Percentiles rank a stretch among this genome's conserved stretches.
These are phyloP conservation scores for Tolypocladium tropicale DNA, from an alignment of 2,329 filamentous ascomycete genomes.

Conservation along the genomic window DNA sequence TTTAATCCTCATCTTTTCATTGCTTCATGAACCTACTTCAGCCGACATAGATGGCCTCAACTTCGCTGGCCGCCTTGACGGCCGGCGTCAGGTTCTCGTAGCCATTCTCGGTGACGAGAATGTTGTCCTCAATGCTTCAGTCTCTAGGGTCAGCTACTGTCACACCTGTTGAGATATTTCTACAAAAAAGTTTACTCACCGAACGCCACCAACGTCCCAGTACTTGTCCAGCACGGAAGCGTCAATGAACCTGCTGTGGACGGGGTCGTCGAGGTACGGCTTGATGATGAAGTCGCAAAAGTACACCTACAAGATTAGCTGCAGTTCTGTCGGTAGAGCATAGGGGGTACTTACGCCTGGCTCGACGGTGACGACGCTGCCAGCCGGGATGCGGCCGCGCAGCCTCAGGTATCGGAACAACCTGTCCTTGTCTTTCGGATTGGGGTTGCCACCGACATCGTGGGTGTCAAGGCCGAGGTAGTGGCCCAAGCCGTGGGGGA, in stretches of 20 bases:
- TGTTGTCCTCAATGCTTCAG: slow-evolving; percentile 54
- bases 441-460: slow-evolving; percentile 69
- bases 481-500: slow-evolving; percentile 85
- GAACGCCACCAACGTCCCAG: slow-evolving; percentile 71
- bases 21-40: not conserved
- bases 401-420: slow-evolving; percentile 85
- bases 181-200: slow-evolving; percentile 28
- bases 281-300: slow-evolving; percentile 86
- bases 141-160: not conserved
- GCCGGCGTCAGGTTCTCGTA: slow-evolving; percentile 65
- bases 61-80: slow-evolving; percentile 54
- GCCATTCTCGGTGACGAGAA: slow-evolving; percentile 59
- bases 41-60: slow-evolving; percentile 31
- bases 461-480: slow-evolving; percentile 91
- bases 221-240: slow-evolving; percentile 62
- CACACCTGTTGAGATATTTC: not conserved
- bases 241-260: slow-evolving; percentile 69
- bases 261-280: slow-evolving; percentile 63
- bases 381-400: slow-evolving; percentile 61
- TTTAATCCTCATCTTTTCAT: too few species aligned
- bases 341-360: slow-evolving; percentile 55
- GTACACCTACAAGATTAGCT: slow-evolving; percentile 51
- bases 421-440: slow-evolving; percentile 67
- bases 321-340: not conserved
- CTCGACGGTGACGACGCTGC: slow-evolving; percentile 87